These are phyloP conservation scores for Acer negundo DNA, from an alignment of 345 rosid species.

Conservation along the genomic window DNA sequence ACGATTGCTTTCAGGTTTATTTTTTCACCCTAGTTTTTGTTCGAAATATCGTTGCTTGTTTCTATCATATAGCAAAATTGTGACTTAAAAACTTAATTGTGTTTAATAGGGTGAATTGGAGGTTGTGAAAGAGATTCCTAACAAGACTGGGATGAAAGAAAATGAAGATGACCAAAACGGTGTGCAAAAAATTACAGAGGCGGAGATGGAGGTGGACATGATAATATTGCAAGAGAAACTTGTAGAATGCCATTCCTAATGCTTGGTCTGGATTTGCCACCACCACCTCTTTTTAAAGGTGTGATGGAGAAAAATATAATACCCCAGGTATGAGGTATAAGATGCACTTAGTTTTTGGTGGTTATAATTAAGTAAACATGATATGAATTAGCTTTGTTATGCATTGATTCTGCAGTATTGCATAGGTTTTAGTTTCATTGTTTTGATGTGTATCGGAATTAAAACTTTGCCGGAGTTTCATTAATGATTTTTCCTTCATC, in stretches of 20 bases:
- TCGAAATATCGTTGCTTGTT: neutral
- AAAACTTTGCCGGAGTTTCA: neutral
- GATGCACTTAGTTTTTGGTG: neutral
- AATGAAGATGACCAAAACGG: constrained; percentile 40
- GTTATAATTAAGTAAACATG: neutral
- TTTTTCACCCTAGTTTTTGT: constrained; percentile 1
- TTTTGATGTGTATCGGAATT: neutral
- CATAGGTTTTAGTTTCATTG: neutral
- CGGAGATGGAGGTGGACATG: constrained; percentile 22
- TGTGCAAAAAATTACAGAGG: no score
- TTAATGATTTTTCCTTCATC: neutral
- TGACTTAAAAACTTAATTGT: constrained; percentile 17
- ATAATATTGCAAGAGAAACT: constrained; percentile 41
- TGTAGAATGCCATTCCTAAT: constrained; percentile 88
- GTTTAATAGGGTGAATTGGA: constrained; percentile 77
- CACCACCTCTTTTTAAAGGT: constrained; percentile 94
- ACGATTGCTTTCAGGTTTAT: constrained; percentile 88
- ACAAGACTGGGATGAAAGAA: constrained; percentile 46
- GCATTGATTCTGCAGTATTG: neutral
- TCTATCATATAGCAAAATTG: neutral
- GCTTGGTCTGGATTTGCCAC: constrained; percentile 98
- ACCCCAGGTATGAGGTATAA: constrained; percentile 65
- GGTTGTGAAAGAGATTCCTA: constrained; percentile 77
- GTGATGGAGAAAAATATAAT: constrained; percentile 99
- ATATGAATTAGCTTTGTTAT: neutral